Percentiles rank a stretch among this genome's conserved stretches.
Evolutionary conservation across 2,329 filamentous ascomycete genomes (phyloP).

Genomic region (Chrysosporium queenslandicum): DNA sequence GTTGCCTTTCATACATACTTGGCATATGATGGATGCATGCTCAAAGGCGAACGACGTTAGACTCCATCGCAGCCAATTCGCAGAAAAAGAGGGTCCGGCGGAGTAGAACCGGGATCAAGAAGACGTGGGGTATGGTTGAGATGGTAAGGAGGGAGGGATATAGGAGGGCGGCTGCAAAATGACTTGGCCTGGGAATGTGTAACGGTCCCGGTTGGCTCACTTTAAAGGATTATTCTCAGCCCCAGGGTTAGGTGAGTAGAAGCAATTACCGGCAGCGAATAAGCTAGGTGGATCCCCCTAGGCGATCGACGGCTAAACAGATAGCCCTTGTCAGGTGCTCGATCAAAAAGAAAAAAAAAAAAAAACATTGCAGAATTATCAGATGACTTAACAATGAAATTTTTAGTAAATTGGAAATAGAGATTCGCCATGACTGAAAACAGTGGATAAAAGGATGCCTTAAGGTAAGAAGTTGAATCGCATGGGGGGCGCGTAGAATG

Average conservation of each 20-base stretch:
- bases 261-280: conserved; percentile 15
- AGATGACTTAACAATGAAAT: conserved; percentile 1
- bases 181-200: conserved; percentile 12
- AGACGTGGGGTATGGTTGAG: conserved; percentile 11
- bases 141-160: conserved; percentile 7
- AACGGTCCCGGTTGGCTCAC: conserved; percentile 12
- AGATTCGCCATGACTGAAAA: too few relatives aligned
- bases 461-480: neutral
- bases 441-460: neutral
- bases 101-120: conserved; percentile 6
- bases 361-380: conserved; percentile 7
- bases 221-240: conserved; percentile 11
- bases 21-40: conserved; percentile 7
- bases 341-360: conserved; percentile 16
- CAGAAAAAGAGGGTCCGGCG: conserved; percentile 8
- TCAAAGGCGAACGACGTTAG: conserved; percentile 1
- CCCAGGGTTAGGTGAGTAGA: conserved; percentile 11
- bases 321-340: conserved; percentile 15
- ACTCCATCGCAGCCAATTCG: conserved; percentile 9
- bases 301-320: conserved; percentile 14
- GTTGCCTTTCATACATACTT: conserved; percentile 12
- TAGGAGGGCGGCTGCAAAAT: conserved; percentile 6
- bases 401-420: too few relatives aligned
- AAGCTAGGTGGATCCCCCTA: conserved; percentile 12
- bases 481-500: too few relatives aligned